Evolutionary conservation across 768 basidiomycete species (phyloP).

Genomic region (Scleroderma bovista): DNA sequence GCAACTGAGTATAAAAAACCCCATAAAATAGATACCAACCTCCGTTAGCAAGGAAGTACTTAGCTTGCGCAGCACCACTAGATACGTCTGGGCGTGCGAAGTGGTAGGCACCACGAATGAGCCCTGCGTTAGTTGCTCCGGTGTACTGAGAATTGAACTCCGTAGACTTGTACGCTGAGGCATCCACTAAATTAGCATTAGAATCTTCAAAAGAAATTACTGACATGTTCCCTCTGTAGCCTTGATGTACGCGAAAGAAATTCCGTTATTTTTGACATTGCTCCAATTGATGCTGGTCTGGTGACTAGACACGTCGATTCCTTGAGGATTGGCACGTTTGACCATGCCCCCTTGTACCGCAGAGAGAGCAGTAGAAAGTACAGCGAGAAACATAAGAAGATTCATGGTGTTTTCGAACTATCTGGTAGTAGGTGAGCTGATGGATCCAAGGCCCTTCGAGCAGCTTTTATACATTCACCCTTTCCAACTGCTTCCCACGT

Average conservation of each 20-base stretch:
- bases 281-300: slow-evolving; percentile 49
- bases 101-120: slow-evolving; percentile 59
- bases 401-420: slow-evolving; percentile 13
- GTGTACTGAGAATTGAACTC: slow-evolving; percentile 45
- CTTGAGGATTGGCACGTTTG: slow-evolving; percentile 37
- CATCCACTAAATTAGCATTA: not conserved
- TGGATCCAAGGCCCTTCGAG: not conserved
- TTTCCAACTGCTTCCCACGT: too few species aligned
- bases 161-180: slow-evolving; percentile 19
- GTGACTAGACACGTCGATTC: slow-evolving; percentile 51
- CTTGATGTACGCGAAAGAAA: slow-evolving; percentile 59
- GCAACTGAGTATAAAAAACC: not conserved
- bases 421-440: not conserved
- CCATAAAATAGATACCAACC: slow-evolving; percentile 24
- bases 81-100: slow-evolving; percentile 52
- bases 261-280: slow-evolving; percentile 44
- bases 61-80: slow-evolving; percentile 54
- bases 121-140: slow-evolving; percentile 48
- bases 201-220: slow-evolving; percentile 3
- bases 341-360: slow-evolving; percentile 9
- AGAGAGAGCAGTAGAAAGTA: slow-evolving; percentile 8
- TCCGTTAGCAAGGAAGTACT: slow-evolving; percentile 53
- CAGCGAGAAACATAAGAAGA: slow-evolving; percentile 9
- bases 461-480: not conserved
- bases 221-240: slow-evolving; percentile 59